A percentile compares a stretch with the other conserved stretches of the same genome.
phyloP scores from a whole-genome alignment of 805 yeast species.

The Barnettozyma salicaria region DNA sequence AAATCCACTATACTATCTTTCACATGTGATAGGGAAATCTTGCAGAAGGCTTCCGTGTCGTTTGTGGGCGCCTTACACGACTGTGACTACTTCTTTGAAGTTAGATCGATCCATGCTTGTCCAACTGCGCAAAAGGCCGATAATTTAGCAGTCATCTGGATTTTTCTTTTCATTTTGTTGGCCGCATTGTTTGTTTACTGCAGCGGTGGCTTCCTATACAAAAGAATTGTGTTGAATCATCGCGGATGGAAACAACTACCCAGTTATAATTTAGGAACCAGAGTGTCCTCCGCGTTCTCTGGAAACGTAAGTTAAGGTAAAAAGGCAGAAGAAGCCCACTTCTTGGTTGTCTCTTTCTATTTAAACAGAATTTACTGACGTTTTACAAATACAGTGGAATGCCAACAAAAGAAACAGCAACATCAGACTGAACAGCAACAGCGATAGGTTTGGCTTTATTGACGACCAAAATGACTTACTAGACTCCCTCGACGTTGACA shows the following conservation, averaged over 20 bases:
- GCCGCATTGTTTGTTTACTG: slow-evolving; percentile 38
- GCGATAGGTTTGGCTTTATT: slow-evolving; percentile 32
- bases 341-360: background rate
- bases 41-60: slow-evolving; percentile 56
- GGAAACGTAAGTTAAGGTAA: slow-evolving; percentile 23
- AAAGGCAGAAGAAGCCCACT: background rate
- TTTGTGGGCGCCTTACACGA: slow-evolving; percentile 69
- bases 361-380: slow-evolving; percentile 12
- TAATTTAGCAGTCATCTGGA: slow-evolving; percentile 59
- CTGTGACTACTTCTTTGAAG: slow-evolving; percentile 80
- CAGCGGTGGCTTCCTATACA: slow-evolving; percentile 36
- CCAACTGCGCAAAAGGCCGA: slow-evolving; percentile 67
- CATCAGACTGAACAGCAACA: slow-evolving; percentile 21
- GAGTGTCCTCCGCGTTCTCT: slow-evolving; percentile 22
- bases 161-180: slow-evolving; percentile 47
- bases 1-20: slow-evolving; percentile 66
- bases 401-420: slow-evolving; percentile 11
- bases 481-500: slow-evolving; percentile 33
- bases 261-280: slow-evolving; percentile 22
- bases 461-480: slow-evolving; percentile 36
- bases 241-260: slow-evolving; percentile 34
- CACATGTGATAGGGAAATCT: slow-evolving; percentile 72
- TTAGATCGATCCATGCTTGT: slow-evolving; percentile 80
- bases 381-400: slow-evolving; percentile 14
- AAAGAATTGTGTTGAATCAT: slow-evolving; percentile 30